These are phyloP conservation scores for Pseudonitzschia multiseries DNA, from an alignment of 108 stramenopile species.

Conservation along the genomic window DNA sequence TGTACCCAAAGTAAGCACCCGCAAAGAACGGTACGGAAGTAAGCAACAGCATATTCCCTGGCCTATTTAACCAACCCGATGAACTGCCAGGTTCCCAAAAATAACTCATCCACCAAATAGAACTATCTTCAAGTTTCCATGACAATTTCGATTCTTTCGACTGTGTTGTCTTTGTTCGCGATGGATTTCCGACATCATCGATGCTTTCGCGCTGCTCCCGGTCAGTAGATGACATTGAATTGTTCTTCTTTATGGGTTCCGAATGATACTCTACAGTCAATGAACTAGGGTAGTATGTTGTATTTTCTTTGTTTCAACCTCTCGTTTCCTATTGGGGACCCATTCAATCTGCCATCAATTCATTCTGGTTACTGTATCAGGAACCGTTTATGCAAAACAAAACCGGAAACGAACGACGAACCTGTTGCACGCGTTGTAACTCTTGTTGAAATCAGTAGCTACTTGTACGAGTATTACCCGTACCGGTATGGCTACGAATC, in stretches of 20 bases:
- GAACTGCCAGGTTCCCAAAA: background rate
- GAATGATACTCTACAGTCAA: too few relatives aligned
- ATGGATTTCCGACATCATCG: background rate
- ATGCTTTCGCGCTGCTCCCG: background rate
- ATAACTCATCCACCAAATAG: constrained; percentile 19
- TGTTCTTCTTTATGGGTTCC: background rate
- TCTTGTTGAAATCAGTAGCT: too few relatives aligned
- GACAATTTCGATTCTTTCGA: background rate
- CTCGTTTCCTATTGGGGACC: too few relatives aligned
- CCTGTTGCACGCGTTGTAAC: too few relatives aligned
- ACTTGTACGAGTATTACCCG: too few relatives aligned
- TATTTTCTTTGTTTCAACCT: too few relatives aligned
- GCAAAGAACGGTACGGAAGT: constrained; percentile 40
- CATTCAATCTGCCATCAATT: too few relatives aligned
- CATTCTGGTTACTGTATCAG: too few relatives aligned
- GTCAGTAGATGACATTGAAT: background rate
- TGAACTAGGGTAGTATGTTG: too few relatives aligned
- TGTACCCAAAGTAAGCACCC: constrained; percentile 45
- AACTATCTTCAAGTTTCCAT: constrained; percentile 30
- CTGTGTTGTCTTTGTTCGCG: background rate
- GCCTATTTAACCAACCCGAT: constrained; percentile 24
- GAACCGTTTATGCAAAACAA: too few relatives aligned
- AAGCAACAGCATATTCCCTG: constrained; percentile 36
- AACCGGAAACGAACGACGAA: too few relatives aligned
- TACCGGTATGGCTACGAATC: too few relatives aligned